Percentiles rank a stretch among this genome's conserved stretches.
These are phyloP conservation scores for Neonectria punicea DNA, from an alignment of 2,329 filamentous ascomycete species.

Conservation along the genomic window DNA sequence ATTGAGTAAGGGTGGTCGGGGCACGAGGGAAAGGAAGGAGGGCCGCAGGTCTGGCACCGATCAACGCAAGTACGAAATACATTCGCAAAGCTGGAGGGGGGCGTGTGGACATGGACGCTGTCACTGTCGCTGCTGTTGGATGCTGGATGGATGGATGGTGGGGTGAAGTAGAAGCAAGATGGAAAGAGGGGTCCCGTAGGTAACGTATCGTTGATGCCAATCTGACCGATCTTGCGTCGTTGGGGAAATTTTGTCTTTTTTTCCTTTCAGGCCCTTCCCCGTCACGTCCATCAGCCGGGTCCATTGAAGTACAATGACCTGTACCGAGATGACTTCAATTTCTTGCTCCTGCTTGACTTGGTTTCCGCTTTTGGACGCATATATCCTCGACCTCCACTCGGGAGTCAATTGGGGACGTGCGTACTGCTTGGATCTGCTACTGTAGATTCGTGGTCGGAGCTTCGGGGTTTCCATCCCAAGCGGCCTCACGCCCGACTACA, in stretches of 20 bases:
- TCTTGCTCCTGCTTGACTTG: not conserved
- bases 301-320: conserved; percentile 7
- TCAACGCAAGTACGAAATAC: not conserved
- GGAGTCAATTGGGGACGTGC: not conserved
- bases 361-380: not conserved
- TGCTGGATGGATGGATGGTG: conserved; percentile 31
- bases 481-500: conserved; percentile 9
- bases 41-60: conserved; percentile 7
- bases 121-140: not conserved
- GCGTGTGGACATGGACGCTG: conserved; percentile 1
- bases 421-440: not conserved
- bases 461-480: conserved; percentile 11
- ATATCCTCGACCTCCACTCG: not conserved
- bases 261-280: conserved; percentile 30
- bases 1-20: not conserved
- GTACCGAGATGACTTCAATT: conserved; percentile 3
- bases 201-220: conserved; percentile 40
- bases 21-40: conserved; percentile 3
- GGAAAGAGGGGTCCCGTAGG: conserved; percentile 18
- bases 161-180: conserved; percentile 31
- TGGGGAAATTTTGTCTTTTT: conserved; percentile 26
- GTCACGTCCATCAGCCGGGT: conserved; percentile 14
- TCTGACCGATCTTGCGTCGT: conserved; percentile 34
- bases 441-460: not conserved
- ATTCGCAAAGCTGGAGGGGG: conserved; percentile 1